Percentiles rank a stretch among this genome's conserved stretches.
Conservation (phyloP, 805 yeast species). For the Candida sphagnicola region DNA sequence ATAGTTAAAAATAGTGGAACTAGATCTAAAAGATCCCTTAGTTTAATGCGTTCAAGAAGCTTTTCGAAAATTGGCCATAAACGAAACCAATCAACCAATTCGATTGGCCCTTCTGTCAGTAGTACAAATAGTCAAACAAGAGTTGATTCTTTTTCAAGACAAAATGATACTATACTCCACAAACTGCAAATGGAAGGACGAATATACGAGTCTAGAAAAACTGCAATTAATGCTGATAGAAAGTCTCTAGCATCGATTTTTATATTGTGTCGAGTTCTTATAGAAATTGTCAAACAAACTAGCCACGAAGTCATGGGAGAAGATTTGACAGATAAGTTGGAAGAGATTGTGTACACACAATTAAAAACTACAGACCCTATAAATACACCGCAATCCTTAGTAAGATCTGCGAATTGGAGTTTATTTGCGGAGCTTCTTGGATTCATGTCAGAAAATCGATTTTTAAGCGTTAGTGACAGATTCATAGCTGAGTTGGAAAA, state of each 20-base stretch:
- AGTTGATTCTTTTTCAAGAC: conserved; percentile 3
- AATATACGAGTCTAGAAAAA: conserved; percentile 47
- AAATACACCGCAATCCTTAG: conserved; percentile 52
- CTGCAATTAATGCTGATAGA: conserved; percentile 80
- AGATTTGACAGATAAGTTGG: conserved; percentile 77
- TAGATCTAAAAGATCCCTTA: conserved; percentile 36
- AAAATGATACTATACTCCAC: conserved; percentile 13
- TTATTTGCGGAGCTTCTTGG: conserved; percentile 86
- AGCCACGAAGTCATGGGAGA: conserved; percentile 70
- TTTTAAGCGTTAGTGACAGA: conserved; percentile 85
- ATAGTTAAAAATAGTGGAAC: conserved; percentile 10
- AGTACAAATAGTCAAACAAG: neutral
- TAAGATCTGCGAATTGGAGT: conserved; percentile 91
- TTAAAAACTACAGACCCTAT: conserved; percentile 85
- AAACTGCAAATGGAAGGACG: conserved; percentile 9
- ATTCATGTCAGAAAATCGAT: conserved; percentile 80
- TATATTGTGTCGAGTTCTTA: conserved; percentile 84
- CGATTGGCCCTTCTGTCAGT: neutral
- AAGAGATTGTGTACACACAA: conserved; percentile 91
- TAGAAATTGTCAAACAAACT: conserved; percentile 88
- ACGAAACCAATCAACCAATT: conserved; percentile 44
- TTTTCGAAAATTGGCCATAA: conserved; percentile 39
- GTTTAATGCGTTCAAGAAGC: conserved; percentile 38
- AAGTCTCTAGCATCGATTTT: conserved; percentile 84
- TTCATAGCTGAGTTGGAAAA: conserved; percentile 91